Evolutionary conservation across 129 eudicot genomes (phyloP).

Genomic region (Artemisia argyi): DNA sequence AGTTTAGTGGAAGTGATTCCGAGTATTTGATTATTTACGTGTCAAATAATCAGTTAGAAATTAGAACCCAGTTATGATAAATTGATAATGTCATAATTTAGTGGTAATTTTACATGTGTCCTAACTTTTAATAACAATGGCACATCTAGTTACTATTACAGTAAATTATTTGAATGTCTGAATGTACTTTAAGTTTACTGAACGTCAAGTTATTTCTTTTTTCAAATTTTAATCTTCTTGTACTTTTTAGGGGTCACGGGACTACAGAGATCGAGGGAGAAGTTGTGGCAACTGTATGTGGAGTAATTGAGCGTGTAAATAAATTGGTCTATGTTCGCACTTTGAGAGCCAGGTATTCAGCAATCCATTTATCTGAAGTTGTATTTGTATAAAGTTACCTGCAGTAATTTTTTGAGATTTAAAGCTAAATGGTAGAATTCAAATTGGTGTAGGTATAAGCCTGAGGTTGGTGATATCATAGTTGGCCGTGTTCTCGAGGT

Average conservation of each 20-base stretch:
- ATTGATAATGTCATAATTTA: no score
- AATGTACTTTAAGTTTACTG: no score
- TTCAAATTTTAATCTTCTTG: background rate
- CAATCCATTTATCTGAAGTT: background rate
- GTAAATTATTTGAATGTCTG: no score
- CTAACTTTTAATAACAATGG: no score
- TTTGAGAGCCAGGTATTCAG: constrained; percentile 69
- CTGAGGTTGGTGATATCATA: constrained; percentile 90
- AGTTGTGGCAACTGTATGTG: constrained; percentile 84
- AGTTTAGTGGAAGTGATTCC: no score
- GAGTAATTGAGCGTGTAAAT: constrained; percentile 92
- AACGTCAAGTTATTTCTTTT: background rate
- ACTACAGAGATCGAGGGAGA: constrained; percentile 73
- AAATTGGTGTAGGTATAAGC: constrained; percentile 70
- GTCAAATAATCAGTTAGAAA: no score
- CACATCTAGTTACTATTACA: no score
- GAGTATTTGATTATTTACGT: no score
- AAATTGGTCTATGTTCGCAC: constrained; percentile 80
- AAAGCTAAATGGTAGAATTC: constrained; percentile 18
- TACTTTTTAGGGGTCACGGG: constrained; percentile 80
- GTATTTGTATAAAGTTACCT: background rate
- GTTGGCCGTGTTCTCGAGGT: constrained; percentile 96
- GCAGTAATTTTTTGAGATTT: background rate
- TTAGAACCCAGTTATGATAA: no score
- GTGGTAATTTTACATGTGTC: no score